A percentile compares a stretch with the other conserved stretches of the same genome.
Conservation (phyloP, 106 monocot species). For the Acanthochlamys bracteata region DNA sequence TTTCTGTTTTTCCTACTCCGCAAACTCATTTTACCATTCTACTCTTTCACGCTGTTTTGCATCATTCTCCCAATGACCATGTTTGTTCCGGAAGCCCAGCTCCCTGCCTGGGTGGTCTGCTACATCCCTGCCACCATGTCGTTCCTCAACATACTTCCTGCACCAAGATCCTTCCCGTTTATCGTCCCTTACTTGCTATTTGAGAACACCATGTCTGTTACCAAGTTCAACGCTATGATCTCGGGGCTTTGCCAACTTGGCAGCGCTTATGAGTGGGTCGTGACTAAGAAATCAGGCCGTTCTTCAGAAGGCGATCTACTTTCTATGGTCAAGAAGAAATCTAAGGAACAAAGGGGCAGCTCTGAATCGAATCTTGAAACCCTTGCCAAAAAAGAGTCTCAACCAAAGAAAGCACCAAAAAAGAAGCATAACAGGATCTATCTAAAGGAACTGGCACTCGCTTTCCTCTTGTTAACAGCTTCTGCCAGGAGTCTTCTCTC, state of each 20-base stretch:
- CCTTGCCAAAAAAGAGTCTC: conserved; percentile 26
- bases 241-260: conserved; percentile 89
- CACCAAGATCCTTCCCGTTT: conserved; percentile 77
- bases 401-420: conserved; percentile 26
- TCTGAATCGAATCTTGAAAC: conserved; percentile 49
- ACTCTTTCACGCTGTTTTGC: conserved; percentile 89
- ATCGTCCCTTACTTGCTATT: conserved; percentile 89
- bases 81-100: conserved; percentile 80
- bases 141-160: conserved; percentile 84
- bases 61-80: conserved; percentile 88
- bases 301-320: conserved; percentile 70
- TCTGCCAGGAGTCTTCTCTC: conserved; percentile 67
- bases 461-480: conserved; percentile 63
- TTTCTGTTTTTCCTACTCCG: conserved; percentile 89
- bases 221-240: conserved; percentile 97
- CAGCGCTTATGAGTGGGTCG: conserved; percentile 88
- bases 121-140: conserved; percentile 77
- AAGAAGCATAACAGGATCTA: conserved; percentile 88
- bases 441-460: conserved; percentile 60
- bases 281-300: conserved; percentile 79
- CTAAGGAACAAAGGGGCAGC: conserved; percentile 19
- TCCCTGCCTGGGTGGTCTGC: conserved; percentile 81
- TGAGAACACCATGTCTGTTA: conserved; percentile 98
- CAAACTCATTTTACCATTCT: conserved; percentile 77
- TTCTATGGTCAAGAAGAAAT: conserved; percentile 35